Evolutionary conservation across 2,329 filamentous ascomycete genomes (phyloP).

Genomic region (Aspergillus pseudotamarii): DNA sequence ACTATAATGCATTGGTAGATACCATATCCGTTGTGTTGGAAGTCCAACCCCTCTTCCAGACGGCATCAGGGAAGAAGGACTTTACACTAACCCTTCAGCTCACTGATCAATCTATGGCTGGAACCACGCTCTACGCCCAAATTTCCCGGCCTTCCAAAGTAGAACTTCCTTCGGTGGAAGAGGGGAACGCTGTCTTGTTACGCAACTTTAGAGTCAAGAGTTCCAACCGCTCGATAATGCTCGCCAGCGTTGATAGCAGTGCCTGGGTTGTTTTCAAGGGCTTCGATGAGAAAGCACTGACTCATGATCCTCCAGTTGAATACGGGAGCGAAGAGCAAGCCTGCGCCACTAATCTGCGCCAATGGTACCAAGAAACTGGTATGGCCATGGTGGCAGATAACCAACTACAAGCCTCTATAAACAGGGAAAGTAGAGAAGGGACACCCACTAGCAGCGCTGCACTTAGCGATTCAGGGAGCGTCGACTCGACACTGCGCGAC

Average conservation of each 20-base stretch:
- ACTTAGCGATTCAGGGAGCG: constrained; percentile 36
- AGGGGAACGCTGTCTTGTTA: constrained; percentile 49
- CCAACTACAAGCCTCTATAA: constrained; percentile 38
- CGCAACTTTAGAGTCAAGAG: constrained; percentile 50
- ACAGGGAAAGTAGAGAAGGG: constrained; percentile 30
- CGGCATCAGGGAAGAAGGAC: constrained; percentile 43
- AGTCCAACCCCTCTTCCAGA: constrained; percentile 32
- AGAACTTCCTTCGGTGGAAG: constrained; percentile 39
- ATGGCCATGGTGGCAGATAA: constrained; percentile 38
- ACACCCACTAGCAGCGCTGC: constrained; percentile 29
- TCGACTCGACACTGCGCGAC: constrained; percentile 28
- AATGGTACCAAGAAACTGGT: constrained; percentile 46
- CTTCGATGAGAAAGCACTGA: constrained; percentile 29
- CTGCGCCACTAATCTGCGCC: constrained; percentile 37
- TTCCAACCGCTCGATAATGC: constrained; percentile 41
- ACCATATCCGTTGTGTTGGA: constrained; percentile 46
- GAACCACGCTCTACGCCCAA: constrained; percentile 41
- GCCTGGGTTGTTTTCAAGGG: constrained; percentile 51
- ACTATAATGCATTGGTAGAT: constrained; percentile 45
- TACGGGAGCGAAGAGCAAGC: constrained; percentile 40
- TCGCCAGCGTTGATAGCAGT: constrained; percentile 46
- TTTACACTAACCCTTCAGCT: constrained; percentile 45
- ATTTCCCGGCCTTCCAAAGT: constrained; percentile 45
- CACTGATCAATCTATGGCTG: constrained; percentile 48
- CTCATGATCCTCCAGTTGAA: constrained; percentile 45